A percentile compares a stretch with the other conserved stretches of the same genome.
These are phyloP conservation scores for Suillus variegatus DNA, from an alignment of 768 basidiomycete genomes.

Conservation along the genomic window DNA sequence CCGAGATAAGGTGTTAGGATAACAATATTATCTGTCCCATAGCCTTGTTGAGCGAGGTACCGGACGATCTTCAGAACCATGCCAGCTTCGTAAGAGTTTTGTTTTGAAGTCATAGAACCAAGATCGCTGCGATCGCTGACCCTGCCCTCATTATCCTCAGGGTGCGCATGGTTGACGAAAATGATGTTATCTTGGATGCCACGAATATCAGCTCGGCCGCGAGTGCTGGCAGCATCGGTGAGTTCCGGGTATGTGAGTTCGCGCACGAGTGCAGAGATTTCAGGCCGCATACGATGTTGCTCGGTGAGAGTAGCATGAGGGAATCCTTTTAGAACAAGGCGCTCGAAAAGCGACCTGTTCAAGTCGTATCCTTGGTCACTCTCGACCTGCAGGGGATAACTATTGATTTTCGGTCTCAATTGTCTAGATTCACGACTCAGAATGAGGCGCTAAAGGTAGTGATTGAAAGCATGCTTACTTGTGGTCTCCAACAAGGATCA, in stretches of 20 bases:
- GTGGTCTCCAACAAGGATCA: constrained; percentile 67
- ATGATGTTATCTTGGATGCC: constrained; percentile 58
- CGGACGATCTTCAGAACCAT: constrained; percentile 63
- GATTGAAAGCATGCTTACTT: constrained; percentile 55
- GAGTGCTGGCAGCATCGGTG: constrained; percentile 47
- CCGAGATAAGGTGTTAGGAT: constrained; percentile 65
- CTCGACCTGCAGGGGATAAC: constrained; percentile 59
- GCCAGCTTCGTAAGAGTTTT: constrained; percentile 51
- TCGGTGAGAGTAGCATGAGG: constrained; percentile 51
- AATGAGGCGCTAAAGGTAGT: neutral
- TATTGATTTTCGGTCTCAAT: constrained; percentile 65
- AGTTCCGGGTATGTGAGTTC: constrained; percentile 62
- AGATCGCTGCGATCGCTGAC: constrained; percentile 45
- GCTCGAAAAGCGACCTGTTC: constrained; percentile 63
- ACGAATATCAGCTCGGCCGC: constrained; percentile 45
- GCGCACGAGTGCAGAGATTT: constrained; percentile 58
- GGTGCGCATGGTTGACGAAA: constrained; percentile 54
- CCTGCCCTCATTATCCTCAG: constrained; percentile 45
- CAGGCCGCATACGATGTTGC: constrained; percentile 70
- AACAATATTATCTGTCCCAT: constrained; percentile 56
- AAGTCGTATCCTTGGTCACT: constrained; percentile 64
- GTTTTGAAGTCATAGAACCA: constrained; percentile 50
- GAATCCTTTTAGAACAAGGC: constrained; percentile 55
- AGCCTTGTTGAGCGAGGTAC: constrained; percentile 65
- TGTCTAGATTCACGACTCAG: constrained; percentile 41